phyloP scores from a whole-genome alignment of 129 eudicot species.

The Dittrichia graveolens region DNA sequence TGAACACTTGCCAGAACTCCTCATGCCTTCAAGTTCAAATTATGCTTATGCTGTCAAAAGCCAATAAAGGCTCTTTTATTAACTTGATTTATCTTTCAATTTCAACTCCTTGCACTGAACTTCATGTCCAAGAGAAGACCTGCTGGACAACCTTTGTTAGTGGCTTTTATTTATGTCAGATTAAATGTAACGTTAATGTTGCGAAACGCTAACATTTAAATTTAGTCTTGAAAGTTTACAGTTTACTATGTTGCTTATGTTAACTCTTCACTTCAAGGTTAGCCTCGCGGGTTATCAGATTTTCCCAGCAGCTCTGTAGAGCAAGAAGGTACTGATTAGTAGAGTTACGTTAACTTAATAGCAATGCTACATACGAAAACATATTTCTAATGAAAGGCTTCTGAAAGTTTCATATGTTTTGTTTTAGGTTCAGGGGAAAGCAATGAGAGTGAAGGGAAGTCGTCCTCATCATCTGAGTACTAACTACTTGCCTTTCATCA shows the following conservation, averaged over 20 bases:
- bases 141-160: not conserved
- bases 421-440: slow-evolving; percentile 47
- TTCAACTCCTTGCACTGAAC: too few species aligned
- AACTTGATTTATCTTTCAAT: too few species aligned
- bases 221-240: not conserved
- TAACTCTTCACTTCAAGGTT: slow-evolving; percentile 38
- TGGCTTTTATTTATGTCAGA: not conserved
- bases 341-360: not conserved
- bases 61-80: too few species aligned
- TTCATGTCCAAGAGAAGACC: not conserved
- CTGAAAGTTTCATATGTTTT: slow-evolving; percentile 31
- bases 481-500: slow-evolving; percentile 38
- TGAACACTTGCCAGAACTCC: too few species aligned
- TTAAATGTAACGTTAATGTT: not conserved
- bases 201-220: slow-evolving; percentile 8
- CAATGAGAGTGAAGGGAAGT: slow-evolving; percentile 40
- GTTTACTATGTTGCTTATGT: slow-evolving; percentile 22
- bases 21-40: too few species aligned
- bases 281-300: slow-evolving; percentile 44
- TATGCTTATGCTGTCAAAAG: too few species aligned
- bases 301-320: slow-evolving; percentile 35
- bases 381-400: not conserved
- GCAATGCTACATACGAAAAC: slow-evolving; percentile 15
- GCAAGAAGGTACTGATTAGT: slow-evolving; percentile 39
- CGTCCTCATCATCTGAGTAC: slow-evolving; percentile 55